phyloP scores from a whole-genome alignment of 2,329 filamentous ascomycete genomes.

The Alternaria arborescens region DNA sequence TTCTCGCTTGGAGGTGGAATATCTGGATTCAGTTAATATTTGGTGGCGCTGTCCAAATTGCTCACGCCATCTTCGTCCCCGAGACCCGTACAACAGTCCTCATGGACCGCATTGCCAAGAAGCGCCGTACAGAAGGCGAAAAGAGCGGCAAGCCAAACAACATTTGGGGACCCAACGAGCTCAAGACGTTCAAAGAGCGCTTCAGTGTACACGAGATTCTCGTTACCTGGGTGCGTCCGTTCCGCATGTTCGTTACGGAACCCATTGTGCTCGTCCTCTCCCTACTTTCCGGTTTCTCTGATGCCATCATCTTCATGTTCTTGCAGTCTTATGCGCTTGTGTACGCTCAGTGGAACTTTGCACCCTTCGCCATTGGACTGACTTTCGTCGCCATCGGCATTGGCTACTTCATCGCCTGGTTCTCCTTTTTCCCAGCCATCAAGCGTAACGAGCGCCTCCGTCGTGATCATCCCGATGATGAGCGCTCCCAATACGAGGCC shows the following conservation, averaged over 20 bases:
- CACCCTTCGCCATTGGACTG: conserved; percentile 65
- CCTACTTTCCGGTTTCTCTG: conserved; percentile 76
- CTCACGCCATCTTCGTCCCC: conserved; percentile 75
- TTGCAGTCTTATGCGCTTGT: conserved; percentile 75
- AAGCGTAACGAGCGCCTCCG: conserved; percentile 49
- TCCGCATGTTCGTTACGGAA: conserved; percentile 78
- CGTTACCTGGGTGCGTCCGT: conserved; percentile 66
- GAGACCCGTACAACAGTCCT: conserved; percentile 80
- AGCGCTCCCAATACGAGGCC: conserved; percentile 54
- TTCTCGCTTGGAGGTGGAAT: conserved; percentile 76
- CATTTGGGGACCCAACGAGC: conserved; percentile 78
- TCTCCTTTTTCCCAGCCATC: conserved; percentile 65
- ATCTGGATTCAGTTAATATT: conserved; percentile 91
- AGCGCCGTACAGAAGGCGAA: conserved; percentile 69
- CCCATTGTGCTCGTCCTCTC: conserved; percentile 77
- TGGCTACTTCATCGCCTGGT: conserved; percentile 72
- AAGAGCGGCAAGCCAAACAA: conserved; percentile 67
- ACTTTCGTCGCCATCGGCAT: conserved; percentile 67
- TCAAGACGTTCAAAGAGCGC: conserved; percentile 54
- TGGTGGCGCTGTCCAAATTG: conserved; percentile 71
- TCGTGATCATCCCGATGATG: conserved; percentile 38
- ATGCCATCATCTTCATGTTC: conserved; percentile 82
- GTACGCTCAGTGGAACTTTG: conserved; percentile 73
- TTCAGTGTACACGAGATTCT: conserved; percentile 52
- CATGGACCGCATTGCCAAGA: conserved; percentile 82